Evolutionary conservation across 1,284 basidiomycete genomes (phyloP).

Genomic region (Coriolopsis trogii): DNA sequence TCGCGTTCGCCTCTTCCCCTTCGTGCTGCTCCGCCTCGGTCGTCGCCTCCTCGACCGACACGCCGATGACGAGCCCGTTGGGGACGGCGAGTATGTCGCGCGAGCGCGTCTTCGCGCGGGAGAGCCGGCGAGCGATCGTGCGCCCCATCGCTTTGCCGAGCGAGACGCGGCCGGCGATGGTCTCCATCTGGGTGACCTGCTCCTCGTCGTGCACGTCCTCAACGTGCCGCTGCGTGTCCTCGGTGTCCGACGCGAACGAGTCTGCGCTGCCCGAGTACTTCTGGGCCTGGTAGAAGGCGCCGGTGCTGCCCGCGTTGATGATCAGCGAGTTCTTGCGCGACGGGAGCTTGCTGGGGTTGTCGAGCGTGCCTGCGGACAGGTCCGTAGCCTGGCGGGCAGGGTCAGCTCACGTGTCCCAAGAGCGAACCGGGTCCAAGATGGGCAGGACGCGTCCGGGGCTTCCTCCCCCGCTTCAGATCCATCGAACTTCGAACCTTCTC

Average conservation of each 20-base stretch:
- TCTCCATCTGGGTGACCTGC: constrained; percentile 59
- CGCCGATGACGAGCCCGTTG: constrained; percentile 49
- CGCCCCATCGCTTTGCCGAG: constrained; percentile 52
- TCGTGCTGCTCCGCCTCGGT: constrained; percentile 42
- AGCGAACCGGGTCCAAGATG: too few species aligned
- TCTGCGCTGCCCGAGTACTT: constrained; percentile 50
- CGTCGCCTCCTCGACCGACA: constrained; percentile 62
- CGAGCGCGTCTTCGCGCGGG: constrained; percentile 46
- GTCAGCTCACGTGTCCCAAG: too few species aligned
- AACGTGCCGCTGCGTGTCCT: constrained; percentile 12
- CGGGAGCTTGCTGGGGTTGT: constrained; percentile 17
- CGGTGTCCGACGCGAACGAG: constrained; percentile 47
- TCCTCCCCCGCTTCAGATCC: too few species aligned
- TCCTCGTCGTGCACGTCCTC: constrained; percentile 47
- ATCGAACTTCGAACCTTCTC: too few species aligned
- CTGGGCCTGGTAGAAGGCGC: constrained; percentile 50
- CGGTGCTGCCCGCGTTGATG: constrained; percentile 25
- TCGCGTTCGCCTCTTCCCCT: constrained; percentile 27
- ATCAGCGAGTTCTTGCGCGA: constrained; percentile 25
- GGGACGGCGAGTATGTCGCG: constrained; percentile 29
- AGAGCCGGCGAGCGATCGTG: constrained; percentile 55
- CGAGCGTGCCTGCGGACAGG: constrained; percentile 10
- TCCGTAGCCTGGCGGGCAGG: constrained; percentile 12
- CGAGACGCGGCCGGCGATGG: constrained; percentile 52
- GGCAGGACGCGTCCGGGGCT: too few species aligned